Evolutionary conservation across 352 stramenopile genomes (phyloP).

Genomic region (Globisporangium spinosum): DNA sequence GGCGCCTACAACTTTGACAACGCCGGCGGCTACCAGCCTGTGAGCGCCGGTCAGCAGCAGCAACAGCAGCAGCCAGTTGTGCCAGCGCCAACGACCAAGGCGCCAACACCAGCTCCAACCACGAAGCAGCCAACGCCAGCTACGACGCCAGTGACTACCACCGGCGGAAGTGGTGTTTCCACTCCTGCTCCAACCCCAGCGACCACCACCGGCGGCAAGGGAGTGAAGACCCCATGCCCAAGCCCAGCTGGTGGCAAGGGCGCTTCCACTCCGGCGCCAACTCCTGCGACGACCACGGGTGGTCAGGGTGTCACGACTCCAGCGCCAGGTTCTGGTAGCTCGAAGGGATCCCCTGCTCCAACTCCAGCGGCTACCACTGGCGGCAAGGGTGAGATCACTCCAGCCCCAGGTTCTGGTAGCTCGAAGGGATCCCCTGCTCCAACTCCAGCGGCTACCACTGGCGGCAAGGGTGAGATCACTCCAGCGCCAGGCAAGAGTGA

Average conservation of each 20-base stretch:
- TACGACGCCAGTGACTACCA: not conserved
- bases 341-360: not conserved
- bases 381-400: not conserved
- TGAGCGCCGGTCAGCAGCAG: constrained; percentile 7
- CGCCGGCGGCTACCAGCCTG: constrained; percentile 3
- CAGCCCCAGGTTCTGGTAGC: too few relatives aligned
- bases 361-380: not conserved
- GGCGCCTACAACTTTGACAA: constrained; percentile 12
- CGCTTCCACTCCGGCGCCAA: not conserved
- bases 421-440: too few relatives aligned
- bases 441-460: not conserved
- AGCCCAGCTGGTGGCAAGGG: too few relatives aligned
- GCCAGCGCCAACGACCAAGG: constrained; percentile 4
- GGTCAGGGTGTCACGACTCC: not conserved
- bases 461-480: not conserved
- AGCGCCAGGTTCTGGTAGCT: not conserved
- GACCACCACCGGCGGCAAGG: too few relatives aligned
- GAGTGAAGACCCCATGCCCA: too few relatives aligned
- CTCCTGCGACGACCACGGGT: not conserved
- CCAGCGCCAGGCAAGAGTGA: not conserved
- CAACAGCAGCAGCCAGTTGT: constrained; percentile 4
- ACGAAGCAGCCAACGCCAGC: not conserved
- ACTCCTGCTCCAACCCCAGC: not conserved
- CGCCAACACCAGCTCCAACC: not conserved
- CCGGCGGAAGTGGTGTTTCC: not conserved